Conservation (phyloP, 2,329 filamentous ascomycete genomes). For the Monosporascus sp. region DNA sequence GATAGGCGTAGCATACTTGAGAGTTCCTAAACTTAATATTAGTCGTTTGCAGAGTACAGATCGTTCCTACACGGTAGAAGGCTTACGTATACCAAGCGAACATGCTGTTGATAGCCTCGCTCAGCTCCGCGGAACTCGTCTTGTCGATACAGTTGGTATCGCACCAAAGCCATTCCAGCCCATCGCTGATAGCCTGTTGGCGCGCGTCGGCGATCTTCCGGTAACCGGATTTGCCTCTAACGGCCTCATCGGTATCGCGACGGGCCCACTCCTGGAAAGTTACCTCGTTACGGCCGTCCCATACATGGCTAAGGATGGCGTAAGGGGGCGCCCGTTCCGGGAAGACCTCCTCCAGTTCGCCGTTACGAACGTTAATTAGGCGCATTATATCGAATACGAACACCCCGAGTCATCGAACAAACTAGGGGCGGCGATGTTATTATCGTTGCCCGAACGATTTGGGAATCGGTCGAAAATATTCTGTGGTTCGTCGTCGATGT, state of each 20-base stretch:
- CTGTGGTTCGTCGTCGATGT: too few species aligned
- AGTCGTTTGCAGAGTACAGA: too few species aligned
- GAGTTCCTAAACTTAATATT: conserved; percentile 2
- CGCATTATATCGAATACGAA: conserved; percentile 22
- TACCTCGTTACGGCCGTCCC: conserved; percentile 27
- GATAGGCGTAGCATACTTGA: conserved; percentile 27
- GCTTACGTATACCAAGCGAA: conserved; percentile 24
- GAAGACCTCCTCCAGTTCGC: conserved; percentile 20
- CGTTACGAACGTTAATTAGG: conserved; percentile 28
- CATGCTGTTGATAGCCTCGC: conserved; percentile 33
- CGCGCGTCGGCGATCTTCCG: conserved; percentile 28
- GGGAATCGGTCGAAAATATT: too few species aligned
- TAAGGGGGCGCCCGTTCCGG: conserved; percentile 13
- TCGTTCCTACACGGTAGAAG: too few species aligned
- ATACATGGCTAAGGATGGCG: conserved; percentile 35
- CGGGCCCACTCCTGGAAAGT: conserved; percentile 25
- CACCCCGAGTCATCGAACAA: too few species aligned
- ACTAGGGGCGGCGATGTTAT: too few species aligned
- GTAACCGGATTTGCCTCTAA: conserved; percentile 23
- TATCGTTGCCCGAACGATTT: too few species aligned
- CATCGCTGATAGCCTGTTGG: conserved; percentile 19
- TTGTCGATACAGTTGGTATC: conserved; percentile 34
- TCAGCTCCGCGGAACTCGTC: conserved; percentile 26
- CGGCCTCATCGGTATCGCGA: conserved; percentile 12
- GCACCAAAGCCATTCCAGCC: conserved; percentile 27